Evolutionary conservation across 1,139 yeast species (phyloP), one percentile per base, ranked within the genome.

Genomic region (Hansenula sp.): DNA sequence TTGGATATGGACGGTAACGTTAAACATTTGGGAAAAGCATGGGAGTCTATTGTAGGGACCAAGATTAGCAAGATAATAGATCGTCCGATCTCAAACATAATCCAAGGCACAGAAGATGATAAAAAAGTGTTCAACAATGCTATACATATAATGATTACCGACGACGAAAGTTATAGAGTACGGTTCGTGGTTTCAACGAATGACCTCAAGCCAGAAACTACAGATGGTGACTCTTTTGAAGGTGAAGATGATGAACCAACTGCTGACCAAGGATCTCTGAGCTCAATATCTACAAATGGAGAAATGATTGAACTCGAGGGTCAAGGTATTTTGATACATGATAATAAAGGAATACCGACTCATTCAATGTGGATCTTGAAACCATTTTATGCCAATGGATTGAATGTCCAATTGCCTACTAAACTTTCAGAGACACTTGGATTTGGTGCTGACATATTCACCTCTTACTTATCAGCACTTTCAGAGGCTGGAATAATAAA

Each of bases 311-410:
- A 87, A 52, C 65, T 92, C 32, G 98, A 90, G 59, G 97, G 96
- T 0, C 97, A 90, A 56, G 99, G 99, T 7, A 83, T 92, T n/a
- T 62, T 92, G 29, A 83, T 92, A n/a, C 86, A 80, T 50, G 85
- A 84, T 52, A 68, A 79, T 0, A 69, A 70, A 13, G 61, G 72
- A n/a, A 28, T 55, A 16, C 89, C 95, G 1, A 72, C 84, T 1
- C 95, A 89, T 60, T 81, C 96, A 1, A 85, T 92, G 85, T 92
- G 98, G 97, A 81, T 94, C 3, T 70, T 92, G 12, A 82, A 86
- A 51, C 96, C 95, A 1, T 84, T 79, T 60, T 68, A 73, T 11
- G 82, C 83, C 8, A 62, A 66, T 38, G 77, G 79, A 31, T 64
- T 83, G 29, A 78, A 79, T 39, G 66, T 84, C 35, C 79, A 83